Conservation (phyloP, 2,329 filamentous ascomycete genomes). For the Aspergillus novoparasiticus region DNA sequence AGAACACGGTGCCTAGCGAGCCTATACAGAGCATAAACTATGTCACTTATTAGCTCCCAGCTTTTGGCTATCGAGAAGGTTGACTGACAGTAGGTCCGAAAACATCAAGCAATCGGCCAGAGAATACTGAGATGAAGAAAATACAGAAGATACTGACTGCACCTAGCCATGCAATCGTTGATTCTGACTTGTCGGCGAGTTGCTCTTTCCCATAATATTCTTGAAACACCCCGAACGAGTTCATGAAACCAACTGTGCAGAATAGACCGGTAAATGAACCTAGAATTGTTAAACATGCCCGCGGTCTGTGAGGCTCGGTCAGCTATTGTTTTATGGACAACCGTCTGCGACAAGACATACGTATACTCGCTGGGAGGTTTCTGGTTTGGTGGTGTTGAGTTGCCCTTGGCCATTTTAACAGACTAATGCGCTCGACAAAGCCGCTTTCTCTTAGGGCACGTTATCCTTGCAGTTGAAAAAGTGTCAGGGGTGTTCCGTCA, state of each 20-base stretch:
- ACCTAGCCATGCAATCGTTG: constrained; percentile 39
- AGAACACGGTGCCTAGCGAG: constrained; percentile 31
- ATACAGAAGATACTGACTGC: constrained; percentile 35
- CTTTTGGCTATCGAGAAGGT: background rate
- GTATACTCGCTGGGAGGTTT: constrained; percentile 27
- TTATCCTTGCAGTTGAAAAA: background rate
- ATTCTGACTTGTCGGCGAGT: constrained; percentile 28
- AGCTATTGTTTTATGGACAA: background rate
- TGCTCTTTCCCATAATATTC: constrained; percentile 33
- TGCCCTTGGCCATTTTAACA: background rate
- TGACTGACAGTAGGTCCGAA: constrained; percentile 33
- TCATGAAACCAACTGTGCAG: constrained; percentile 42
- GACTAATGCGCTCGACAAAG: no score
- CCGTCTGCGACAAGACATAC: constrained; percentile 12
- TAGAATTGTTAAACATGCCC: constrained; percentile 30
- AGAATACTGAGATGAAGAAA: constrained; percentile 30
- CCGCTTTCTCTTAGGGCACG: background rate
- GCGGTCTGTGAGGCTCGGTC: constrained; percentile 19
- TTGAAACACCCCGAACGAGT: constrained; percentile 41
- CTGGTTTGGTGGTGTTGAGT: background rate
- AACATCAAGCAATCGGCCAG: constrained; percentile 34
- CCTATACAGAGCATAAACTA: constrained; percentile 33
- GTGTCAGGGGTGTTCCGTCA: background rate
- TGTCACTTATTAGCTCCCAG: background rate
- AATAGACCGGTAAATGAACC: constrained; percentile 36